Percentiles rank a stretch among this genome's conserved stretches.
Conservation (phyloP, 371 early-diverging fungal genomes). For the Mortierella sp. region DNA sequence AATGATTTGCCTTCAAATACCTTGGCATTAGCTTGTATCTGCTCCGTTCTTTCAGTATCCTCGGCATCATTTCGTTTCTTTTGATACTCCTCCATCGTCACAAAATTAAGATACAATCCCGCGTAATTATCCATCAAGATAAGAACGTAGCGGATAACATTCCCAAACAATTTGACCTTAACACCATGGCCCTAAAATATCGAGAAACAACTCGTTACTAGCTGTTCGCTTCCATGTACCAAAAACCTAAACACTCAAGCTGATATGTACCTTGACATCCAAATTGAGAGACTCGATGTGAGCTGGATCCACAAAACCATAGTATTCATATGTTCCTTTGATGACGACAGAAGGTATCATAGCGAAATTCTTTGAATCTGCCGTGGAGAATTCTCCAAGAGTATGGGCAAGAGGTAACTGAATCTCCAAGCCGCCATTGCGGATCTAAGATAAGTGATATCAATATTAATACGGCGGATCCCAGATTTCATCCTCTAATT, state of each 20-base stretch:
- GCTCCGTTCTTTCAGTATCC: slow-evolving; percentile 59
- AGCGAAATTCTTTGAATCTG: slow-evolving; percentile 71
- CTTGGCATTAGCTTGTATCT: slow-evolving; percentile 71
- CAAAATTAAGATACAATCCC: slow-evolving; percentile 76
- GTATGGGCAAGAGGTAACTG: slow-evolving; percentile 80
- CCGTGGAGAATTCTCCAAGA: slow-evolving; percentile 73
- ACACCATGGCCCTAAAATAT: slow-evolving; percentile 64
- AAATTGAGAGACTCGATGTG: slow-evolving; percentile 76
- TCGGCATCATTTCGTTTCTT: slow-evolving; percentile 61
- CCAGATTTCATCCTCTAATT: background rate
- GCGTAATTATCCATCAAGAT: slow-evolving; percentile 84
- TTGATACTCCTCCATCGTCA: slow-evolving; percentile 83
- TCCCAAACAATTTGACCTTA: slow-evolving; percentile 76
- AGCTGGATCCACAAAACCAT: slow-evolving; percentile 65
- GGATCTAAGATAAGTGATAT: slow-evolving; percentile 53
- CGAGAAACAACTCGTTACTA: background rate
- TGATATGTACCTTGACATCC: slow-evolving; percentile 67
- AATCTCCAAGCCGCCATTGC: slow-evolving; percentile 64
- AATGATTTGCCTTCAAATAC: slow-evolving; percentile 41
- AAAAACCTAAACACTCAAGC: background rate
- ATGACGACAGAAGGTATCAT: slow-evolving; percentile 63
- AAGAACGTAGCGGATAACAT: slow-evolving; percentile 78
- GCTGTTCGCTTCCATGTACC: background rate
- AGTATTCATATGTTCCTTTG: slow-evolving; percentile 75
- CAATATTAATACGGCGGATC: background rate